Conservation (phyloP, 306 rosid species). For the Quercus berberidifolia region DNA sequence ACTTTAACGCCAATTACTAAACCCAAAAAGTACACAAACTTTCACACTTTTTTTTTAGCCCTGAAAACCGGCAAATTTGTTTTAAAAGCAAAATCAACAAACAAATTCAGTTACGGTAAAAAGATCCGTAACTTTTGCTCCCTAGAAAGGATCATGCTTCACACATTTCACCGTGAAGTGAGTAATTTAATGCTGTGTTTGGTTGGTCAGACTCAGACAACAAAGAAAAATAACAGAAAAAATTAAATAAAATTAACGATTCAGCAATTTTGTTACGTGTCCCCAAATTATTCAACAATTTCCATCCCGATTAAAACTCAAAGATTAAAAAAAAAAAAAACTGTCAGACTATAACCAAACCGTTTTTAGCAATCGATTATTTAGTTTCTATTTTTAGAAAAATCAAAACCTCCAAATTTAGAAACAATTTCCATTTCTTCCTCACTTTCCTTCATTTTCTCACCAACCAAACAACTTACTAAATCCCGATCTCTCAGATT, state of each 20-base stretch:
- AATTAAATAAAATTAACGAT: too few species aligned
- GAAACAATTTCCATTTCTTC: background rate
- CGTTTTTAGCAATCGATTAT: background rate
- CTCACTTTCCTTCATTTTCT: background rate
- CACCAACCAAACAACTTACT: slow-evolving; percentile 7
- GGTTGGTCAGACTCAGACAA: background rate
- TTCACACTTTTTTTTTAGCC: background rate
- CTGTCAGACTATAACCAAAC: too few species aligned
- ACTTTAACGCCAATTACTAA: slow-evolving; percentile 8
- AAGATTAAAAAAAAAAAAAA: background rate
- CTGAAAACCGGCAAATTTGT: background rate
- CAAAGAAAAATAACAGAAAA: background rate
- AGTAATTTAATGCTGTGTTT: background rate
- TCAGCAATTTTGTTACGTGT: background rate
- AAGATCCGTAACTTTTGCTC: background rate
- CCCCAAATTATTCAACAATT: background rate
- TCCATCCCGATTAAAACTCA: background rate
- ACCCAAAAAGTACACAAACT: background rate
- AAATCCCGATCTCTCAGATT: slow-evolving; percentile 17
- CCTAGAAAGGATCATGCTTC: background rate
- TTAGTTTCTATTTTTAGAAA: background rate
- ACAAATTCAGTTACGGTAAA: background rate
- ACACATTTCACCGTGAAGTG: background rate
- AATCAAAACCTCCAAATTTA: background rate
- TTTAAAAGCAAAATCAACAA: background rate